Evolutionary conservation across 164 flowering plant genomes (phyloP).

Genomic region (Vitis rotundifolia): DNA sequence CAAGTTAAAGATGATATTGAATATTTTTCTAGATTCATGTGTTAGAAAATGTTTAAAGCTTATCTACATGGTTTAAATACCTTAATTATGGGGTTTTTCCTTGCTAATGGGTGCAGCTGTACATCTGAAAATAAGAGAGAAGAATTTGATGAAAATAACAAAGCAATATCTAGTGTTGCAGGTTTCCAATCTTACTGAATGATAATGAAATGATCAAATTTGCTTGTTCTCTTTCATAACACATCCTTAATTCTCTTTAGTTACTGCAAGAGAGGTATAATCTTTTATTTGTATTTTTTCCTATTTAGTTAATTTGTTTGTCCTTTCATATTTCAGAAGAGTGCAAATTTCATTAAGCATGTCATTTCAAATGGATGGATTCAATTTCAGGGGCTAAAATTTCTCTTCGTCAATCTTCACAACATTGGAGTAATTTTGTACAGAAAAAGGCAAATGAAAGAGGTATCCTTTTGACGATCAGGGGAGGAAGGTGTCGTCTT

Average conservation of each 20-base stretch:
- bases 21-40: background rate
- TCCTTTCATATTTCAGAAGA: constrained; percentile 45
- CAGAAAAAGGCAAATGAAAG: constrained; percentile 49
- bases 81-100: background rate
- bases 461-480: constrained; percentile 67
- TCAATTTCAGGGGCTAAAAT: constrained; percentile 53
- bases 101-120: constrained; percentile 29
- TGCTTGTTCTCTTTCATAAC: background rate
- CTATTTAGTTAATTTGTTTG: constrained; percentile 10
- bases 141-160: constrained; percentile 33
- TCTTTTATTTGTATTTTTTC: background rate
- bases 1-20: background rate
- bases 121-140: constrained; percentile 22
- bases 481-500: no score
- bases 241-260: background rate
- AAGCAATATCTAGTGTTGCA: constrained; percentile 30
- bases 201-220: background rate
- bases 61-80: background rate
- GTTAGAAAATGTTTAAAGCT: background rate
- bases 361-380: constrained; percentile 55
- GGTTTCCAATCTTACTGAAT: constrained; percentile 28
- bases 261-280: background rate
- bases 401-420: constrained; percentile 52
- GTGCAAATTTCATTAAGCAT: constrained; percentile 34
- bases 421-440: constrained; percentile 60